phyloP scores from a whole-genome alignment of 208 protist species.

The Trypanosomatidae sp. region DNA sequence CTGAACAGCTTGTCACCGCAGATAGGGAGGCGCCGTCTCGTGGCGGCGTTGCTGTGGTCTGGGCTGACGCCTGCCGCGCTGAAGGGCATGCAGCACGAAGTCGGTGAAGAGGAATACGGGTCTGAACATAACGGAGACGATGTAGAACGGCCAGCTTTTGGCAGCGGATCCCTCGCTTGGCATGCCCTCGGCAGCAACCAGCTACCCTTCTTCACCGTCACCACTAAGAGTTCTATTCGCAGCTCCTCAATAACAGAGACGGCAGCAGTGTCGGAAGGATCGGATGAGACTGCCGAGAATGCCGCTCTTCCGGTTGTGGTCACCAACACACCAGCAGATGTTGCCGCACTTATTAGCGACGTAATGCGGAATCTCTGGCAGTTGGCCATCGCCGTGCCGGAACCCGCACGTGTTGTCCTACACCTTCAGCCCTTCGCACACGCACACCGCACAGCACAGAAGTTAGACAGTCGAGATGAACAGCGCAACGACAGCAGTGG shows the following conservation, averaged over 20 bases:
- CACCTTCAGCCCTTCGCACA: too few species aligned
- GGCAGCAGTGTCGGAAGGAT: not conserved
- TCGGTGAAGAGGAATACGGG: too few species aligned
- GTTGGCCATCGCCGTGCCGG: slow-evolving; percentile 14
- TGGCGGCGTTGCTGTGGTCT: slow-evolving; percentile 62
- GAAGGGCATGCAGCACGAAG: not conserved
- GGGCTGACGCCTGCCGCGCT: slow-evolving; percentile 23
- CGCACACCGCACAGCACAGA: too few species aligned
- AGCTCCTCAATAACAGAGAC: not conserved
- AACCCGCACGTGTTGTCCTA: slow-evolving; percentile 6
- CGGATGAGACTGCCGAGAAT: not conserved
- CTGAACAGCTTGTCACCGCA: slow-evolving; percentile 37
- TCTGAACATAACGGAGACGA: too few species aligned
- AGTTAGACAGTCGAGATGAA: too few species aligned
- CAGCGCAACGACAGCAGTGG: too few species aligned
- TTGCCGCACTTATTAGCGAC: not conserved
- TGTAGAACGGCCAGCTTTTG: too few species aligned
- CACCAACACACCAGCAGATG: slow-evolving; percentile 4
- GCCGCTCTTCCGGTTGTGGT: too few species aligned
- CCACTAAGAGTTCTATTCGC: not conserved
- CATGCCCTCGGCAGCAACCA: slow-evolving; percentile 45
- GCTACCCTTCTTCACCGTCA: slow-evolving; percentile 18
- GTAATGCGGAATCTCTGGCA: slow-evolving; percentile 22
- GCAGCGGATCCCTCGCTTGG: slow-evolving; percentile 72
- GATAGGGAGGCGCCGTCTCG: slow-evolving; percentile 37